Evolutionary conservation across 176 grass and related monocot genomes (phyloP).

Genomic region (Oryza longistaminata): DNA sequence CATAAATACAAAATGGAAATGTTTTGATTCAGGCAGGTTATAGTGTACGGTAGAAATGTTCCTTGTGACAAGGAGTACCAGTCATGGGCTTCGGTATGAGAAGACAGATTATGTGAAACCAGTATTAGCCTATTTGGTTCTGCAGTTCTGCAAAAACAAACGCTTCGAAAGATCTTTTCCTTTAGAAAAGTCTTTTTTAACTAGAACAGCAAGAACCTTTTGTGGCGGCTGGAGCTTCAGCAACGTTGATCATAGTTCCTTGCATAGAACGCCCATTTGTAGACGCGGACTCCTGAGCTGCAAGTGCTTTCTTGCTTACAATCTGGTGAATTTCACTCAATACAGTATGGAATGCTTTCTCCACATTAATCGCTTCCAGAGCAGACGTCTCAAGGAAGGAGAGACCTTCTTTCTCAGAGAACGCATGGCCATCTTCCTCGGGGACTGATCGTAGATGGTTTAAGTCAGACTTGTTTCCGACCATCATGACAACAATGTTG

Average conservation of each 20-base stretch:
- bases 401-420: conserved; percentile 54
- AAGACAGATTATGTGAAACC: neutral
- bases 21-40: conserved; percentile 23
- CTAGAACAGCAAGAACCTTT: conserved; percentile 56
- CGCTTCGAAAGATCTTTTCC: conserved; percentile 3
- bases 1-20: conserved; percentile 24
- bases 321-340: conserved; percentile 65
- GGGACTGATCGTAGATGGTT: conserved; percentile 56
- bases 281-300: conserved; percentile 47
- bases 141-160: conserved; percentile 16
- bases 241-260: conserved; percentile 52
- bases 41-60: conserved; percentile 29
- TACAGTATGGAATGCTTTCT: conserved; percentile 64
- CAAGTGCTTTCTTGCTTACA: conserved; percentile 67
- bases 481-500: conserved; percentile 66
- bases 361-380: conserved; percentile 55
- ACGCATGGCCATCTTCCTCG: conserved; percentile 51
- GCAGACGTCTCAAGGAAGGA: conserved; percentile 73
- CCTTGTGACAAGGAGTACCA: conserved; percentile 8
- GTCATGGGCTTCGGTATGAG: conserved; percentile 12
- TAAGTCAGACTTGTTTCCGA: conserved; percentile 61
- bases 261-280: conserved; percentile 35
- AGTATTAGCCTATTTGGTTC: conserved; percentile 35
- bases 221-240: conserved; percentile 37
- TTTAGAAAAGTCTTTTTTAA: conserved; percentile 7